A percentile compares a stretch with the other conserved stretches of the same genome.
Evolutionary conservation across 306 rosid genomes (phyloP).

Genomic region (Sophora flavescens): DNA sequence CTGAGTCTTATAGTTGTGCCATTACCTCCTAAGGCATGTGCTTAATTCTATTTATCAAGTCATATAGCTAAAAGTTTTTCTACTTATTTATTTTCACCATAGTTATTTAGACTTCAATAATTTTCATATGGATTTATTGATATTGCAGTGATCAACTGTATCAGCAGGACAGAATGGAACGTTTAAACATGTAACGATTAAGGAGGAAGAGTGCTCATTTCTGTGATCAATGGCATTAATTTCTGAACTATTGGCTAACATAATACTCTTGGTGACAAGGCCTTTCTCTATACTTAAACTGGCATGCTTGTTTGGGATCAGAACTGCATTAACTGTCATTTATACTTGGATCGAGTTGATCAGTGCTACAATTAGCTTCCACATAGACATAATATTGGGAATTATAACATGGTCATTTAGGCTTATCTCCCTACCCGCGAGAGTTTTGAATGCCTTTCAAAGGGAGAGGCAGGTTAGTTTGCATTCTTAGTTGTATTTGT

Average conservation of each 20-base stretch:
- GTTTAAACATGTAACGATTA: constrained; percentile 46
- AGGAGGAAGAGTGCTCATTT: constrained; percentile 42
- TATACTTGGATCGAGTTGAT: constrained; percentile 69
- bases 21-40: not conserved
- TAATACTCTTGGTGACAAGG: constrained; percentile 55
- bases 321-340: constrained; percentile 51
- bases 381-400: constrained; percentile 59
- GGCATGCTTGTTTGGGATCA: constrained; percentile 60
- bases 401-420: constrained; percentile 60
- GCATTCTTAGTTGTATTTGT: not conserved
- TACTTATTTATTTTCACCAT: not conserved
- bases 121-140: constrained; percentile 29
- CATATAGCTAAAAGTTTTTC: not conserved
- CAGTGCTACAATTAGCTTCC: constrained; percentile 52
- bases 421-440: constrained; percentile 67
- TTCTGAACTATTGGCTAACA: constrained; percentile 51
- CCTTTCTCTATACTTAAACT: constrained; percentile 57
- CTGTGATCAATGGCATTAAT: constrained; percentile 58
- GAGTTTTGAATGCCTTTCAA: constrained; percentile 60
- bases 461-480: constrained; percentile 76
- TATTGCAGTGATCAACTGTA: constrained; percentile 46
- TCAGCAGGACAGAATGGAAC: constrained; percentile 29
- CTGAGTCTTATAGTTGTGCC: not conserved
- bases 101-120: not conserved
- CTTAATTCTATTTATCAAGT: constrained; percentile 1